Conservation (phyloP, 2,329 filamentous ascomycete species). For the Pseudonectria buxi region DNA sequence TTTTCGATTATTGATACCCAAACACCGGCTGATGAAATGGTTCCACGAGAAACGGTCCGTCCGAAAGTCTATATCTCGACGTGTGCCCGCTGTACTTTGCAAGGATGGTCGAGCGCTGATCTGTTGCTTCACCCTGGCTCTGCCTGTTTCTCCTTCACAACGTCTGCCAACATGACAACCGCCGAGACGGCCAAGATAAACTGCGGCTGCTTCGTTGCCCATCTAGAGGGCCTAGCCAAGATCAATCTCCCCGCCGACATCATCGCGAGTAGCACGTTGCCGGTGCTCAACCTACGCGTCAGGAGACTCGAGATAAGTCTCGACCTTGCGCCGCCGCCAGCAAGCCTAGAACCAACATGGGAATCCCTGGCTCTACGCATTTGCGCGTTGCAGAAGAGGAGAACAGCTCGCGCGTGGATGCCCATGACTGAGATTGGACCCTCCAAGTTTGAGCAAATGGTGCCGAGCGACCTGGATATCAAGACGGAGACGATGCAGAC, state of each 20-base stretch:
- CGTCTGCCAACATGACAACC: too few species aligned
- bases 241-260: not conserved
- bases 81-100: too few species aligned
- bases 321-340: not conserved
- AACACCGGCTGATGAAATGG: too few species aligned
- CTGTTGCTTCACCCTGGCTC: too few species aligned
- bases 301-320: not conserved
- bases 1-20: too few species aligned
- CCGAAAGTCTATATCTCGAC: too few species aligned
- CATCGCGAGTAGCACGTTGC: not conserved
- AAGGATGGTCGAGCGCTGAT: too few species aligned
- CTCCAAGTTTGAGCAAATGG: not conserved
- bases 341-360: slow-evolving; percentile 1
- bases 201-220: too few species aligned
- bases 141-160: too few species aligned
- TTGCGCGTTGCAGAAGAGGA: not conserved
- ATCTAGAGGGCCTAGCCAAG: too few species aligned
- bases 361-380: slow-evolving; percentile 2
- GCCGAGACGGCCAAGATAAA: too few species aligned
- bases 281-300: slow-evolving; percentile 1
- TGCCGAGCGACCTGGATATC: not conserved
- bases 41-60: too few species aligned
- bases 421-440: not conserved
- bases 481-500: slow-evolving; percentile 1
- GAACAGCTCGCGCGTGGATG: not conserved